A percentile compares a stretch with the other conserved stretches of the same genome.
These are phyloP conservation scores for Chondrus crispus DNA, from an alignment of 23 red algal genomes.

Conservation along the genomic window DNA sequence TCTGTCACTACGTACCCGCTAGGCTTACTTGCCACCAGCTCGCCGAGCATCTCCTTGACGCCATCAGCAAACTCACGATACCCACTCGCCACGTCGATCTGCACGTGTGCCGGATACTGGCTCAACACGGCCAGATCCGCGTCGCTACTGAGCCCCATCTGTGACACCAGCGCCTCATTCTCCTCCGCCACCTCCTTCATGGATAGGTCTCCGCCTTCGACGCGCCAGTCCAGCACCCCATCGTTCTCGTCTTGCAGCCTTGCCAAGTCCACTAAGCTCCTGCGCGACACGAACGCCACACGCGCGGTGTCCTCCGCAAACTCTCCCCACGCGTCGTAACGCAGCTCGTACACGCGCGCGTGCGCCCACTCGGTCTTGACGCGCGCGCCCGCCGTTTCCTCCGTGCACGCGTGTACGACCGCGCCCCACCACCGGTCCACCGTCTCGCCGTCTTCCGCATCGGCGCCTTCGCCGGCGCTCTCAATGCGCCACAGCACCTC, in stretches of 20 bases:
- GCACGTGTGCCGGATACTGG: slow-evolving; percentile 7
- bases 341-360: background rate
- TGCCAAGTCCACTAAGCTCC: slow-evolving; percentile 5
- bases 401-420: slow-evolving; percentile 26
- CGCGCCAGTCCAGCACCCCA: slow-evolving; percentile 18
- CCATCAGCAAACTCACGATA: slow-evolving; percentile 49
- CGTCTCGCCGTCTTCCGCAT: background rate
- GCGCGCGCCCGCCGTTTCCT: background rate
- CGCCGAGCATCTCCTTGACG: slow-evolving; percentile 22
- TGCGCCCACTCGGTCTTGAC: background rate
- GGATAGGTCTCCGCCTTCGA: background rate
- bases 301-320: slow-evolving; percentile 35
- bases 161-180: background rate
- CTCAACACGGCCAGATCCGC: slow-evolving; percentile 27
- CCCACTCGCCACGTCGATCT: slow-evolving; percentile 14
- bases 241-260: slow-evolving; percentile 8
- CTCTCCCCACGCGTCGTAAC: slow-evolving; percentile 43
- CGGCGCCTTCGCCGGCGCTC: background rate
- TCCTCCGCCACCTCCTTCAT: background rate
- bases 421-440: slow-evolving; percentile 54
- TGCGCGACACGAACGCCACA: background rate
- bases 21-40: slow-evolving; percentile 38
- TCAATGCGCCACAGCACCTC: slow-evolving; percentile 42
- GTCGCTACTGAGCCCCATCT: slow-evolving; percentile 9
- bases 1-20: slow-evolving; percentile 40